Evolutionary conservation across 2,329 filamentous ascomycete species (phyloP).

Genomic region (Furcasterigmium furcatum): DNA sequence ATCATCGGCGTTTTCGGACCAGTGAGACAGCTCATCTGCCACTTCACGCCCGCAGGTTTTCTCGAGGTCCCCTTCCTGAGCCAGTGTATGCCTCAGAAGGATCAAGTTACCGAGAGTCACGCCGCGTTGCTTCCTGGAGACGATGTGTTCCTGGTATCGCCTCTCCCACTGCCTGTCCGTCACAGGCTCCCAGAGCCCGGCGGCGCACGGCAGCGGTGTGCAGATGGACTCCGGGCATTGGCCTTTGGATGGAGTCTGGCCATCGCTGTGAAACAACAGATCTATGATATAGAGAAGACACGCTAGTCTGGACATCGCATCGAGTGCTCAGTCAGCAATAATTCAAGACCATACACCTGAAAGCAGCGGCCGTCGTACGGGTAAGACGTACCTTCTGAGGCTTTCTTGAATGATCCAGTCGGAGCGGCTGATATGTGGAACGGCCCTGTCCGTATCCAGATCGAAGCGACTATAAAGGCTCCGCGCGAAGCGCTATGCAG

Average conservation of each 20-base stretch:
- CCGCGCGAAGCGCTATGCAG: not conserved
- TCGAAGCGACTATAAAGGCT: not conserved
- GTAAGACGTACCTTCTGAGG: not conserved
- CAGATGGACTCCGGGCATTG: not conserved
- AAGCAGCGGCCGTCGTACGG: too few species aligned
- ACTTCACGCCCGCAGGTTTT: not conserved
- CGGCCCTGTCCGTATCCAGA: not conserved
- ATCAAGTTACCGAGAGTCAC: not conserved
- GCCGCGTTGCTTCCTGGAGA: not conserved
- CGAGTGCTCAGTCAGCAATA: too few species aligned
- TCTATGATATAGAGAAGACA: not conserved
- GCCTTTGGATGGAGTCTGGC: not conserved
- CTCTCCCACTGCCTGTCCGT: not conserved
- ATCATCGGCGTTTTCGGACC: not conserved
- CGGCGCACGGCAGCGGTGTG: not conserved
- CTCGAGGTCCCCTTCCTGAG: not conserved
- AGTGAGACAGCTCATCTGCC: not conserved
- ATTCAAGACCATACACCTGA: too few species aligned
- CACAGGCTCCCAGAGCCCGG: not conserved
- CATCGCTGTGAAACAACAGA: not conserved
- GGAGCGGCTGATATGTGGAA: not conserved
- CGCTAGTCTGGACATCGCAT: not conserved
- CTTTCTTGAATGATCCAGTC: not conserved
- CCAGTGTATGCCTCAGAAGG: not conserved
- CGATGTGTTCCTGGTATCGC: not conserved